Evolutionary conservation across 2,329 filamentous ascomycete species (phyloP).

Genomic region (Xylogone sp.): DNA sequence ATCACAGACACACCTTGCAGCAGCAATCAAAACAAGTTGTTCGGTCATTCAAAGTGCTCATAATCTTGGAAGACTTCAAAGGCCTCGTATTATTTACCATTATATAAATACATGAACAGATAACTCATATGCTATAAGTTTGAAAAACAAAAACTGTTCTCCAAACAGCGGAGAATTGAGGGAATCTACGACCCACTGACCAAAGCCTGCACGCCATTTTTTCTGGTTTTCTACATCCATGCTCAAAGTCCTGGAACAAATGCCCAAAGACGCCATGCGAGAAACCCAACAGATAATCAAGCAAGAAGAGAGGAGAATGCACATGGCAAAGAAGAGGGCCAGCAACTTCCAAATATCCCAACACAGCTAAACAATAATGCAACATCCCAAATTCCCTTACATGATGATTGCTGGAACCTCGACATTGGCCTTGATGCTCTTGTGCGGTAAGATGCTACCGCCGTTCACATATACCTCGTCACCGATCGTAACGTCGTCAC

Average conservation of each 20-base stretch:
- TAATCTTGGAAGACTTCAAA: background rate
- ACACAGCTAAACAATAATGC: background rate
- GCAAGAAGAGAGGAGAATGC: background rate
- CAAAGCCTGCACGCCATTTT: background rate
- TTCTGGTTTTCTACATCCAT: background rate
- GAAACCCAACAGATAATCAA: background rate
- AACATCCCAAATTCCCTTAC: slow-evolving; percentile 36
- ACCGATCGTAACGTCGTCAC: slow-evolving; percentile 95
- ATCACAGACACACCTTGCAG: too few species aligned
- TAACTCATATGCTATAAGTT: background rate
- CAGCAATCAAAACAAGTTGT: too few species aligned
- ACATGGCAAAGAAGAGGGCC: background rate
- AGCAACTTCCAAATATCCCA: background rate
- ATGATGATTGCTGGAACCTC: slow-evolving; percentile 72
- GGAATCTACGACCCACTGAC: background rate
- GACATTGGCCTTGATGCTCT: slow-evolving; percentile 98
- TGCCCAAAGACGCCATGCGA: background rate
- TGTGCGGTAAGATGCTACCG: slow-evolving; percentile 91
- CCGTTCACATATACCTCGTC: slow-evolving; percentile 99
- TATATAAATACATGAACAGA: background rate
- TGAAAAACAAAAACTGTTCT: too few species aligned
- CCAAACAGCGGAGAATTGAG: background rate
- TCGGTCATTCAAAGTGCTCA: too few species aligned
- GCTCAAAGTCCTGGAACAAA: background rate
- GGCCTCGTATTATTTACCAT: background rate